Percentiles rank a stretch among this genome's conserved stretches.
Evolutionary conservation across 257 asterid species (phyloP).

Genomic region (Gentiana macrophylla): DNA sequence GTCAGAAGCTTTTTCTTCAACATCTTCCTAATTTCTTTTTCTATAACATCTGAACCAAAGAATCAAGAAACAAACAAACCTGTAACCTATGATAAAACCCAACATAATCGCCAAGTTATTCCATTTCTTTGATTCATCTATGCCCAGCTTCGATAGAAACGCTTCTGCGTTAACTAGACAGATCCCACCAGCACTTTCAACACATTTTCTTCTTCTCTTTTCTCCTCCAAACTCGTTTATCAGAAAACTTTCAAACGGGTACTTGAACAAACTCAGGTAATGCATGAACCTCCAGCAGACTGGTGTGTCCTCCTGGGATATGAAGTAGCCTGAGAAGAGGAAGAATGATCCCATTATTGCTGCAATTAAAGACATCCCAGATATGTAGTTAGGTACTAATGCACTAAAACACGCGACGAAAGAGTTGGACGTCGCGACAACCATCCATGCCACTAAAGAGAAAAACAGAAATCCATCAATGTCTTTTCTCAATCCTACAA

Average conservation of each 20-base stretch:
- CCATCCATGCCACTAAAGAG: conserved; percentile 54
- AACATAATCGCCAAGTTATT: conserved; percentile 44
- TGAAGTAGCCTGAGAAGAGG: conserved; percentile 73
- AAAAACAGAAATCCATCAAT: conserved; percentile 40
- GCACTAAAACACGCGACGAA: conserved; percentile 62
- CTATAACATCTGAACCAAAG: conserved; percentile 38
- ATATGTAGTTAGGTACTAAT: conserved; percentile 45
- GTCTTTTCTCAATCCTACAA: conserved; percentile 46
- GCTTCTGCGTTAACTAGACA: conserved; percentile 46
- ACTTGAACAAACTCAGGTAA: conserved; percentile 62
- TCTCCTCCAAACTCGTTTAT: conserved; percentile 70
- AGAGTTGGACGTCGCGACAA: conserved; percentile 49
- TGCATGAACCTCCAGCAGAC: conserved; percentile 57
- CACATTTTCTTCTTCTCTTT: conserved; percentile 35
- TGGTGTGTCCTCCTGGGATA: conserved; percentile 49
- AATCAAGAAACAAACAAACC: conserved; percentile 39
- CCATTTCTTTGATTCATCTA: conserved; percentile 61
- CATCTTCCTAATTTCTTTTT: conserved; percentile 17
- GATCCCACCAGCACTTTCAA: conserved; percentile 30
- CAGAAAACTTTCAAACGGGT: conserved; percentile 71
- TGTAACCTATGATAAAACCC: conserved; percentile 43
- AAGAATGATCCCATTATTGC: conserved; percentile 58
- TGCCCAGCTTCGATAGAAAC: conserved; percentile 36
- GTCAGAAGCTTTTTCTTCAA: too few relatives aligned
- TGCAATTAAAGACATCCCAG: conserved; percentile 50